These are phyloP conservation scores for Phytophthora pini DNA, from an alignment of 352 stramenopile genomes.

Conservation along the genomic window DNA sequence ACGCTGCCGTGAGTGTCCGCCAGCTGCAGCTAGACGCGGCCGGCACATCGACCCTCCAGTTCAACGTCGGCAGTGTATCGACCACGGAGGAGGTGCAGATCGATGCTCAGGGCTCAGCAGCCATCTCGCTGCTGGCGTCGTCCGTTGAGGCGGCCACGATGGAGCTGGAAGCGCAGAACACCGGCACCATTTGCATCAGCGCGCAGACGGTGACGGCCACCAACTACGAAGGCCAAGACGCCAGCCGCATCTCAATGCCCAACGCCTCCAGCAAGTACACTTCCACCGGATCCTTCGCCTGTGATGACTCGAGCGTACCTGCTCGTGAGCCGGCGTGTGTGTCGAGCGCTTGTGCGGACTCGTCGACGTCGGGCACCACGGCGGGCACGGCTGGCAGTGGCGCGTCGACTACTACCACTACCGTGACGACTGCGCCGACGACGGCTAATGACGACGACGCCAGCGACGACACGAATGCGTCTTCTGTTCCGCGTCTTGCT, in stretches of 20 bases:
- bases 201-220: conserved; percentile 23
- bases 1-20: conserved; percentile 23
- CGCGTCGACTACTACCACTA: conserved; percentile 6
- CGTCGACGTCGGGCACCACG: conserved; percentile 17
- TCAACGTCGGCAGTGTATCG: conserved; percentile 33
- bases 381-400: conserved; percentile 11
- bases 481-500: conserved; percentile 18
- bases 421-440: conserved; percentile 20
- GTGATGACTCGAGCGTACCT: conserved; percentile 28
- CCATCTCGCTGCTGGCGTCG: conserved; percentile 28
- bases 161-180: conserved; percentile 29
- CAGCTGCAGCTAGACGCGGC: conserved; percentile 29
- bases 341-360: conserved; percentile 20
- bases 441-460: conserved; percentile 25
- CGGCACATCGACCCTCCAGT: conserved; percentile 27
- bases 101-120: conserved; percentile 20
- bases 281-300: conserved; percentile 30
- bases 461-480: conserved; percentile 28
- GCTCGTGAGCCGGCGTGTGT: conserved; percentile 30
- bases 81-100: conserved; percentile 25
- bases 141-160: conserved; percentile 26
- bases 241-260: conserved; percentile 43
- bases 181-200: conserved; percentile 34
- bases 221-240: conserved; percentile 27
- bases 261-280: conserved; percentile 38